Conservation (phyloP, 1,284 basidiomycete genomes). For the Rhodotorula sp. region DNA sequence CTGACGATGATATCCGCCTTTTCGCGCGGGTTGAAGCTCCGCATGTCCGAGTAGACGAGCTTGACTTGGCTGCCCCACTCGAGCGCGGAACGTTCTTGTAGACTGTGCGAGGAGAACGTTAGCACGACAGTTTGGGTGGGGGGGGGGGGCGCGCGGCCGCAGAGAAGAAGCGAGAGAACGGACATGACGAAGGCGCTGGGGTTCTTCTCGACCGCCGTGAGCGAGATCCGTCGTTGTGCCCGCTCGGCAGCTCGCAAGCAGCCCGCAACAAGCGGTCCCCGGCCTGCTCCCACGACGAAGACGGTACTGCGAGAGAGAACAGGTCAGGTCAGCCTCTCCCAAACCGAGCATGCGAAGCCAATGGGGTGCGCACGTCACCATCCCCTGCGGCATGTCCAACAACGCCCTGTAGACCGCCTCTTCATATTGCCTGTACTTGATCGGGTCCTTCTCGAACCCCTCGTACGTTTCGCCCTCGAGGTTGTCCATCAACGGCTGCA, state of each 20-base stretch:
- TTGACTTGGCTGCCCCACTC: slow-evolving; percentile 84
- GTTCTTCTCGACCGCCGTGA: slow-evolving; percentile 95
- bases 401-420: slow-evolving; percentile 85
- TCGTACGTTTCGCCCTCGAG: slow-evolving; percentile 93
- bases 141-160: background rate
- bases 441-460: slow-evolving; percentile 94
- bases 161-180: slow-evolving; percentile 46
- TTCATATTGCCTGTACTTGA: slow-evolving; percentile 95
- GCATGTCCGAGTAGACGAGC: slow-evolving; percentile 92
- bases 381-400: slow-evolving; percentile 61
- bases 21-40: slow-evolving; percentile 72
- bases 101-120: slow-evolving; percentile 52
- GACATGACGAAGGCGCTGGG: slow-evolving; percentile 88
- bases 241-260: slow-evolving; percentile 75
- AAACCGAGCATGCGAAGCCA: background rate
- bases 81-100: slow-evolving; percentile 71
- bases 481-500: slow-evolving; percentile 96
- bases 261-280: slow-evolving; percentile 88
- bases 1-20: slow-evolving; percentile 90
- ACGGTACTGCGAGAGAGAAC: slow-evolving; percentile 59
- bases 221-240: slow-evolving; percentile 60
- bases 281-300: slow-evolving; percentile 90
- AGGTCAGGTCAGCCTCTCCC: slow-evolving; percentile 9
- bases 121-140: too few relatives aligned
- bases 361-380: slow-evolving; percentile 59